Evolutionary conservation across 2,329 filamentous ascomycete genomes (phyloP), one percentile per base, ranked within the genome.

Genomic region (Cladobotryum mycophilum): DNA sequence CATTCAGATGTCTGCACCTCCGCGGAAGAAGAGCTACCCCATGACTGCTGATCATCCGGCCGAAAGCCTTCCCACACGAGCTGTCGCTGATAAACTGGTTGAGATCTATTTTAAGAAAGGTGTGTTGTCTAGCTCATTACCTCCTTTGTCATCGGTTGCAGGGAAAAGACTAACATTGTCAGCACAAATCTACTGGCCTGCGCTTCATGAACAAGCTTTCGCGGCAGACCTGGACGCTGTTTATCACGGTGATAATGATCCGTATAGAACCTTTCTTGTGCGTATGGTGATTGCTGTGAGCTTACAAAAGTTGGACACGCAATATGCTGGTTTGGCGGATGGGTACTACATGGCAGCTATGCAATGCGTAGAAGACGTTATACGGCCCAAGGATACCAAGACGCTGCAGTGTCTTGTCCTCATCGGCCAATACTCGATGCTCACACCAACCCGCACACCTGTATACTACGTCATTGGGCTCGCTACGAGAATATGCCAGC

Each of bases 281-380:
- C 85, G 89, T 52, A 91, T 97, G 82, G 89, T 96, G 48, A 84
- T 97, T 62, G 92, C 93, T 30, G 95, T 96, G 62, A 92, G 89
- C 65, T 80, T 97, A 68, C 92, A 97, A 68, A 96, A 95, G 67
- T 78, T 96, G 61, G 89, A 91, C 64, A 81, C 85, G 0, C 84
- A 88, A 57, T 97, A 93, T 67, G 90, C 91, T n/a, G 91, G 91
- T 20, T 74, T 97, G 25, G 92, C 93, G 30, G 92, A 97, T 68
- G 91, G 89, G 64, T 97, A 95, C 70, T 97, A 96, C 63, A 78
- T 96, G 18, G 88, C 91, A 20, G 92, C 92, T 5, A 84, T 97
- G 71, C 83, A 85, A 55, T 85, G 85, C 60, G 83, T 97, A 54
- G 88, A 96, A 66, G 82, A 83, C 3, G 84, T 95, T 11, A 79